These are phyloP conservation scores for Arthrocladium fulminans DNA, from an alignment of 2,329 filamentous ascomycete genomes.

Conservation along the genomic window DNA sequence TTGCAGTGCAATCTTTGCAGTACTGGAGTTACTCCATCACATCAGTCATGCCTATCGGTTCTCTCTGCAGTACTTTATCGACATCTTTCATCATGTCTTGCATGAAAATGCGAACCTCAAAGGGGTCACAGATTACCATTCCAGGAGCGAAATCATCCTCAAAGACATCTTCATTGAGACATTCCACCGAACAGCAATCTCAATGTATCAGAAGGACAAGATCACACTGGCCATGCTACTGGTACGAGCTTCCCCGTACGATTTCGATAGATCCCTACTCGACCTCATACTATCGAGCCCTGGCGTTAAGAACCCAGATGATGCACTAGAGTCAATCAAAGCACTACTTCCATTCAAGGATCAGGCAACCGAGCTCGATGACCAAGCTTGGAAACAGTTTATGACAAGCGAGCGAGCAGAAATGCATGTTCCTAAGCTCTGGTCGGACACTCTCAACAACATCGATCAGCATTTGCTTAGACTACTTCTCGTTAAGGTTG, in stretches of 20 bases:
- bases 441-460: conserved; percentile 55
- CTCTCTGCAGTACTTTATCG: conserved; percentile 93
- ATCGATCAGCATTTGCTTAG: conserved; percentile 71
- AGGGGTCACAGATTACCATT: conserved; percentile 63
- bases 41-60: conserved; percentile 99
- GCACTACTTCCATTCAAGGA: conserved; percentile 67
- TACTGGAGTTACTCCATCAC: conserved; percentile 93
- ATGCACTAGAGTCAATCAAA: conserved; percentile 59
- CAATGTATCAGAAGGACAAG: conserved; percentile 84
- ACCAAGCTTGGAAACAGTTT: conserved; percentile 69
- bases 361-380: conserved; percentile 51
- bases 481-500: conserved; percentile 86
- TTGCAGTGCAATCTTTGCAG: conserved; percentile 94
- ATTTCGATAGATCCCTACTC: conserved; percentile 84
- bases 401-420: conserved; percentile 79
- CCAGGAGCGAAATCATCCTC: conserved; percentile 80
- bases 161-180: conserved; percentile 83
- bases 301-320: conserved; percentile 59
- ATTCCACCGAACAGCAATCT: conserved; percentile 87
- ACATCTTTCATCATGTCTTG: conserved; percentile 92
- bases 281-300: conserved; percentile 77
- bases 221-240: conserved; percentile 92
- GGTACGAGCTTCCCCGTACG: conserved; percentile 88
- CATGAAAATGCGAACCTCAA: conserved; percentile 67
- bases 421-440: conserved; percentile 67